Conservation (phyloP, 2,329 filamentous ascomycete genomes). For the Alternaria brassicicola region DNA sequence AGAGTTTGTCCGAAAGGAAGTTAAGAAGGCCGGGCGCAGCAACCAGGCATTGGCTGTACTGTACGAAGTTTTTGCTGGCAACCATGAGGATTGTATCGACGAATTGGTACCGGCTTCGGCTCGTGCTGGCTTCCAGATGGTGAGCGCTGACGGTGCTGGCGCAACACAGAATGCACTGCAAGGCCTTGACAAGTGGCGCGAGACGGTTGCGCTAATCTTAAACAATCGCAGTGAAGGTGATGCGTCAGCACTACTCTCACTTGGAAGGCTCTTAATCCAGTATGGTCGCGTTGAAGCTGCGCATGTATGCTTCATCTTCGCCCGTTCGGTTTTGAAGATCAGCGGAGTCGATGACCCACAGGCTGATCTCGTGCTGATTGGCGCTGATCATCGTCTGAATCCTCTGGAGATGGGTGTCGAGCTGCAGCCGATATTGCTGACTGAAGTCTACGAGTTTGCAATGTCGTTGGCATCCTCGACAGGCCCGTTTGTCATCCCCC, state of each 20-base stretch:
- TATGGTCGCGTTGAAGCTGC: slow-evolving; percentile 92
- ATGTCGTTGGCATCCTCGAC: slow-evolving; percentile 68
- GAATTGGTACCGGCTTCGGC: slow-evolving; percentile 93
- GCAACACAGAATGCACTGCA: slow-evolving; percentile 75
- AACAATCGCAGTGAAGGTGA: slow-evolving; percentile 88
- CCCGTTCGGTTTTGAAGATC: slow-evolving; percentile 71
- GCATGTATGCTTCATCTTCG: slow-evolving; percentile 92
- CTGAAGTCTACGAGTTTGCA: slow-evolving; percentile 93
- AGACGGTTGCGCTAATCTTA: slow-evolving; percentile 83
- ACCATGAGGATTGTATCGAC: slow-evolving; percentile 91
- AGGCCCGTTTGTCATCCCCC: slow-evolving; percentile 68
- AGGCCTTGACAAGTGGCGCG: slow-evolving; percentile 91
- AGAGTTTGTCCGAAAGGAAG: slow-evolving; percentile 94
- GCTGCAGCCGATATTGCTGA: slow-evolving; percentile 87
- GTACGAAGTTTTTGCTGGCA: slow-evolving; percentile 93
- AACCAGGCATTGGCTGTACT: slow-evolving; percentile 88
- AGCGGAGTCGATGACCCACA: slow-evolving; percentile 82
- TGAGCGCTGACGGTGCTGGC: slow-evolving; percentile 69
- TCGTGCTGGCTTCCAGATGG: slow-evolving; percentile 86
- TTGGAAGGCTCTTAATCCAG: slow-evolving; percentile 80
- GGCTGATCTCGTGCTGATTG: slow-evolving; percentile 80
- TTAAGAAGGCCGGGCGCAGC: slow-evolving; percentile 78
- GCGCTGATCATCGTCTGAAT: slow-evolving; percentile 77
- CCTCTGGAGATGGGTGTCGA: slow-evolving; percentile 77
- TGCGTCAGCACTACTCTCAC: slow-evolving; percentile 73